Conservation (phyloP, 2,329 filamentous ascomycete species). For the Verticillium nubilum region DNA sequence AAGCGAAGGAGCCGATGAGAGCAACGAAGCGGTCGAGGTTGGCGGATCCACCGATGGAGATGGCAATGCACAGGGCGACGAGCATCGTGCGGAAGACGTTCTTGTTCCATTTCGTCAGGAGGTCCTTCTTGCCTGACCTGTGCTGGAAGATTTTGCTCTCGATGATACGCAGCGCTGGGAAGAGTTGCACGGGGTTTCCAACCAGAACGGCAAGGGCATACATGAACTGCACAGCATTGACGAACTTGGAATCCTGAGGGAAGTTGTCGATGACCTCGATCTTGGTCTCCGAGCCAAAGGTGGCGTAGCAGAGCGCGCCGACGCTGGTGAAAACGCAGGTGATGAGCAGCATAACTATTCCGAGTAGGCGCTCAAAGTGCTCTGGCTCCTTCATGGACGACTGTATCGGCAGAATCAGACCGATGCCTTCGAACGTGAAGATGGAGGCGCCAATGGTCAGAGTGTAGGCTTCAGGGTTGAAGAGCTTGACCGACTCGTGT, state of each 20-base stretch:
- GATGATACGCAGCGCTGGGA: slow-evolving; percentile 67
- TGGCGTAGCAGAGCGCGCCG: slow-evolving; percentile 68
- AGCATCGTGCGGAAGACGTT: slow-evolving; percentile 57
- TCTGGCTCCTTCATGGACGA: slow-evolving; percentile 80
- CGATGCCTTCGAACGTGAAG: slow-evolving; percentile 97
- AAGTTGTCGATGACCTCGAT: slow-evolving; percentile 75
- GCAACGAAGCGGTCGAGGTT: slow-evolving; percentile 90
- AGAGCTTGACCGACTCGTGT: slow-evolving; percentile 56
- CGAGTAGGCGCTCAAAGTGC: slow-evolving; percentile 61
- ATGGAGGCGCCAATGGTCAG: slow-evolving; percentile 69
- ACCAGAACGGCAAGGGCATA: slow-evolving; percentile 71
- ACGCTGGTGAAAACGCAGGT: slow-evolving; percentile 68
- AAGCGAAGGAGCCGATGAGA: slow-evolving; percentile 94
- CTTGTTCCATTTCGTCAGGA: slow-evolving; percentile 70
- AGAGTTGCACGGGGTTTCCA: slow-evolving; percentile 69
- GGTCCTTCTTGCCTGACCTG: slow-evolving; percentile 60
- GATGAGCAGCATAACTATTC: slow-evolving; percentile 66
- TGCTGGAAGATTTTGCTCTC: slow-evolving; percentile 64
- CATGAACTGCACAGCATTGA: slow-evolving; percentile 70
- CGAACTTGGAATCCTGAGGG: slow-evolving; percentile 63
- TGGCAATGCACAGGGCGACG: slow-evolving; percentile 52
- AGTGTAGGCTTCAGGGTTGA: slow-evolving; percentile 65
- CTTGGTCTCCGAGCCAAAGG: slow-evolving; percentile 62
- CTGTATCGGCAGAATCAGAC: slow-evolving; percentile 95
- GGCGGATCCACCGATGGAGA: slow-evolving; percentile 59